These are phyloP conservation scores for Schoenoplectus triqueter DNA, from an alignment of 202 grass and related monocot species.

Conservation along the genomic window DNA sequence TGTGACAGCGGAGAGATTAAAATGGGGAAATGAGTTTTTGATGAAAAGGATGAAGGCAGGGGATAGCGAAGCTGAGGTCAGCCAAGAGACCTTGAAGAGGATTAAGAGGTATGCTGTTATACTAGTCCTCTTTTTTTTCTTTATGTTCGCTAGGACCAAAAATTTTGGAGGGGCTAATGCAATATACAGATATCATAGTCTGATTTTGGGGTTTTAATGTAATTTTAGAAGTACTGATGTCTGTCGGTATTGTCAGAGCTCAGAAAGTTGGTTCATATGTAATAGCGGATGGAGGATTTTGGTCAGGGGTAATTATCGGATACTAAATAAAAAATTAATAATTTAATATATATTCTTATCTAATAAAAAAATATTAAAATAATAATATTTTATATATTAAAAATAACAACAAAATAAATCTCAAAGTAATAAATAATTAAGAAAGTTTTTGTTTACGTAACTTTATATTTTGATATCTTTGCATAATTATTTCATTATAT, in stretches of 20 bases:
- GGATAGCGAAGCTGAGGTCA: constrained; percentile 54
- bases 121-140: no score
- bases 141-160: not conserved
- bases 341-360: no score
- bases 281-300: no score
- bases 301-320: no score
- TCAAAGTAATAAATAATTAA: no score
- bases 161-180: not conserved
- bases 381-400: no score
- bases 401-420: no score
- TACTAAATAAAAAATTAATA: no score
- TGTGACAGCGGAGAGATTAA: constrained; percentile 69
- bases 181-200: not conserved
- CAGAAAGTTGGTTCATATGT: not conserved
- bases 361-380: no score
- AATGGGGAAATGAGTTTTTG: constrained; percentile 75
- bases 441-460: no score
- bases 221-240: not conserved
- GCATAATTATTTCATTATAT: no score
- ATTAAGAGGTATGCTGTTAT: constrained; percentile 59
- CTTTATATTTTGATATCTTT: no score
- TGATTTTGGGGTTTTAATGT: not conserved
- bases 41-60: constrained; percentile 63
- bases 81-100: constrained; percentile 60
- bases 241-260: not conserved